These are phyloP conservation scores for Albizia julibrissin DNA, from an alignment of 306 rosid genomes.

Conservation along the genomic window DNA sequence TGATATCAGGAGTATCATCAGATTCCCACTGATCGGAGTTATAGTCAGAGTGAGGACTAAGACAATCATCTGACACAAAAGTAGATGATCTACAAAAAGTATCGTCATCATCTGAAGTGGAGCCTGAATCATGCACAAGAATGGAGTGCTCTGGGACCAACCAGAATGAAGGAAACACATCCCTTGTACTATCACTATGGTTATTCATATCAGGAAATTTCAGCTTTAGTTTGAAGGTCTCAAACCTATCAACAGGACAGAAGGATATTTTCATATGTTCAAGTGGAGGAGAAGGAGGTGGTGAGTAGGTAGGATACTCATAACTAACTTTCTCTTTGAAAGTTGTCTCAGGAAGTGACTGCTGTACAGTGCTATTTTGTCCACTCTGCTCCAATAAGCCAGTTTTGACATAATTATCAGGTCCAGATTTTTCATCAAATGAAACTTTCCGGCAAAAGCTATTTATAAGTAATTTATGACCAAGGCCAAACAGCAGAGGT, in stretches of 20 bases:
- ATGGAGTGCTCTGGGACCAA: constrained; percentile 76
- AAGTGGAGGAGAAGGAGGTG: constrained; percentile 90
- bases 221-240: constrained; percentile 71
- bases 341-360: constrained; percentile 44
- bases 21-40: constrained; percentile 92
- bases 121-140: constrained; percentile 60
- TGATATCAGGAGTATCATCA: constrained; percentile 56
- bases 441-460: constrained; percentile 66
- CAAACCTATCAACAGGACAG: constrained; percentile 66
- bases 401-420: constrained; percentile 47
- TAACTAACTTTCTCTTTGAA: constrained; percentile 47
- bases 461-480: constrained; percentile 70
- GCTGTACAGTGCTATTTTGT: constrained; percentile 34
- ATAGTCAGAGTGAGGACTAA: constrained; percentile 64
- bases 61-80: constrained; percentile 68
- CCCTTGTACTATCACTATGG: constrained; percentile 54
- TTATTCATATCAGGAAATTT: constrained; percentile 77
- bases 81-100: constrained; percentile 95
- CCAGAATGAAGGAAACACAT: constrained; percentile 80
- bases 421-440: constrained; percentile 53
- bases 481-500: constrained; percentile 65
- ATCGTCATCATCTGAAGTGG: constrained; percentile 77
- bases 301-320: constrained; percentile 51
- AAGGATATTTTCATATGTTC: constrained; percentile 96
- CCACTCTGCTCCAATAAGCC: constrained; percentile 55